Evolutionary conservation across 1,284 basidiomycete genomes (phyloP).

Genomic region (Ustilago cynodontis): DNA sequence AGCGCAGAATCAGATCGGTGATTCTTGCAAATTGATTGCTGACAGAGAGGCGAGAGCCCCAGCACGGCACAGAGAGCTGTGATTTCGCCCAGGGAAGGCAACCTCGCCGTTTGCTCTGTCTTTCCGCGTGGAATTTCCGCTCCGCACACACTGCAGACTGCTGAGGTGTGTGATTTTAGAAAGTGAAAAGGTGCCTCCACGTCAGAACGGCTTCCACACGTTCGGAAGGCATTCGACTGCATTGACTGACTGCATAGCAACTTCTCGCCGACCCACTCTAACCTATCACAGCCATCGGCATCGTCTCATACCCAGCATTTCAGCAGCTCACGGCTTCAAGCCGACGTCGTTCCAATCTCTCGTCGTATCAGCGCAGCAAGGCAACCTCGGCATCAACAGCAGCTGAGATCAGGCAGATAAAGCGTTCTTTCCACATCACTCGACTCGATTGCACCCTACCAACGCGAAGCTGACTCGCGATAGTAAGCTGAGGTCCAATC

Average conservation of each 20-base stretch:
- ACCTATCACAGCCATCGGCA: conserved; percentile 3
- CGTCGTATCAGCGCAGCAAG: neutral
- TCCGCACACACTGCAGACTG: neutral
- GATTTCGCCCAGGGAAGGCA: neutral
- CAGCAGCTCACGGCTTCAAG: neutral
- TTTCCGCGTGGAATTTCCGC: conserved; percentile 19
- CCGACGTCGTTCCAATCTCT: neutral
- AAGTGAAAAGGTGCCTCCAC: conserved; percentile 21
- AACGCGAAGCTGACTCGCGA: neutral
- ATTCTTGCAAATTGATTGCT: neutral
- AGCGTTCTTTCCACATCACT: neutral
- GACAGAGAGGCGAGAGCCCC: neutral
- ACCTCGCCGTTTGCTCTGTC: conserved; percentile 1
- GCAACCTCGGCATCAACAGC: neutral
- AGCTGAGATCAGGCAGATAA: neutral
- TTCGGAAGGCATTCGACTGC: conserved; percentile 8
- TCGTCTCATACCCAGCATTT: too few species aligned
- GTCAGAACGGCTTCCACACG: conserved; percentile 11
- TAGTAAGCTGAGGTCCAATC: neutral
- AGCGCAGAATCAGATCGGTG: neutral
- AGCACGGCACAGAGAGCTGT: too few species aligned
- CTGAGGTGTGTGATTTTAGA: conserved; percentile 6
- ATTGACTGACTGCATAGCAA: neutral
- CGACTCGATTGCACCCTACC: neutral
- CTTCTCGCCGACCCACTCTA: conserved; percentile 4